Percentiles rank a stretch among this genome's conserved stretches.
These are phyloP conservation scores for Paraconiothyrium brasiliense DNA, from an alignment of 2,329 filamentous ascomycete genomes.

Conservation along the genomic window DNA sequence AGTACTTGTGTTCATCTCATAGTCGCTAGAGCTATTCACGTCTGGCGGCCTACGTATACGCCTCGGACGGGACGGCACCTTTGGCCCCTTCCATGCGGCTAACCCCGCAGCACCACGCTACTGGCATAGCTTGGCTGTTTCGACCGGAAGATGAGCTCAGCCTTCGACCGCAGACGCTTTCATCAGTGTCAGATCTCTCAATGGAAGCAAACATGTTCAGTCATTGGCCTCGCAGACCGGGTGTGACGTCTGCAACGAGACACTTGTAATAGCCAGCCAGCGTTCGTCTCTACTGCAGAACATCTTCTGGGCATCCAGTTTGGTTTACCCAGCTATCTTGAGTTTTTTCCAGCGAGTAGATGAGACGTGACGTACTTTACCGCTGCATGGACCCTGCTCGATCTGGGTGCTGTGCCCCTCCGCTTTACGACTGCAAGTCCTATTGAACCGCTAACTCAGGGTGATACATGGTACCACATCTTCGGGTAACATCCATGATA, in stretches of 20 bases:
- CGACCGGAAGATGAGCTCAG: neutral
- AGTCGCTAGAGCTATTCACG: neutral
- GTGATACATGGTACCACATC: slow-evolving; percentile 22
- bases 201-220: neutral
- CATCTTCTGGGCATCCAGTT: too few species aligned
- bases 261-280: neutral
- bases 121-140: neutral
- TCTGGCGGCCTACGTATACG: slow-evolving; percentile 9
- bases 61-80: slow-evolving; percentile 4
- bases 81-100: neutral
- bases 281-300: neutral
- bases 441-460: slow-evolving; percentile 31
- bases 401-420: neutral
- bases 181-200: neutral
- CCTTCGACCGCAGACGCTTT: neutral
- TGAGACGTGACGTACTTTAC: neutral
- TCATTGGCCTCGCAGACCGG: neutral
- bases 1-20: neutral
- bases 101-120: slow-evolving; percentile 10
- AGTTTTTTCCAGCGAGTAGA: slow-evolving; percentile 20
- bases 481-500: slow-evolving; percentile 26
- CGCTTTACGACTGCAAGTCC: slow-evolving; percentile 24
- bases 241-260: neutral
- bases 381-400: slow-evolving; percentile 7
- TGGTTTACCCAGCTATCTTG: too few species aligned